Base-by-base conservation (phyloP, 805 yeast genomes). In the Candida ficus region DNA sequence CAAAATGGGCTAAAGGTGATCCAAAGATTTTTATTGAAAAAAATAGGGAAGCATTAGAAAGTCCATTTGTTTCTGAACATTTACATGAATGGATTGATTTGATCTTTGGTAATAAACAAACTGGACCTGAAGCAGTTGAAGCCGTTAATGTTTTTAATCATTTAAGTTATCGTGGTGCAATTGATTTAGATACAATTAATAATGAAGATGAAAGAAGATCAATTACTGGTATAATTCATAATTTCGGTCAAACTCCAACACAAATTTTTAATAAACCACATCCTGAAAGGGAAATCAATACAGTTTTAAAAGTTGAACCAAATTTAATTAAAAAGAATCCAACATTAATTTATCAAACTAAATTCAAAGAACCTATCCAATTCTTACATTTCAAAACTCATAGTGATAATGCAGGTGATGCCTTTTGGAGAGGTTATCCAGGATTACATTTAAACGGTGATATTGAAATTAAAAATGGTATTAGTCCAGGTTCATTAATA, bases 241-340 rank as follows among this genome's bases (percentile, higher is more conserved):
- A 88, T 60, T 88, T 88, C 68, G 96, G 96, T 0, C 96, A 88
- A 56, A 88, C 95, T 0, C 96, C 96, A 2, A 55, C 73, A 36
- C 85, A 83, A 50, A 63, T 89, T 10, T 86, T 89, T 50, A 66
- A 63, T 14, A 73, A 71, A 38, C 82, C 89, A 0, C 96, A 88
- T 58, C 81, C 83, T 1, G 47, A 54, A 20, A 67, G 71, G 40
- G 75, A 66, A 3, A 60, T 62, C 0, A 48, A 64, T n/a, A 60
- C 64, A 18, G 41, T 59, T 21, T 62, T 80, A 3, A 54, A 56
- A 28, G 52, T 66, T 26, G 66, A 67, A 20, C 37, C 57, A 2
- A 45, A 57, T 1, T 60, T 55, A n/a, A 36, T 65, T 10, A 55
- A 55, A 16, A 58, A 49, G 16, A 35, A 53, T 5, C 78, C 80